These are phyloP conservation scores for Pascua guehoae DNA, from an alignment of 1,284 basidiomycete species.

Conservation along the genomic window DNA sequence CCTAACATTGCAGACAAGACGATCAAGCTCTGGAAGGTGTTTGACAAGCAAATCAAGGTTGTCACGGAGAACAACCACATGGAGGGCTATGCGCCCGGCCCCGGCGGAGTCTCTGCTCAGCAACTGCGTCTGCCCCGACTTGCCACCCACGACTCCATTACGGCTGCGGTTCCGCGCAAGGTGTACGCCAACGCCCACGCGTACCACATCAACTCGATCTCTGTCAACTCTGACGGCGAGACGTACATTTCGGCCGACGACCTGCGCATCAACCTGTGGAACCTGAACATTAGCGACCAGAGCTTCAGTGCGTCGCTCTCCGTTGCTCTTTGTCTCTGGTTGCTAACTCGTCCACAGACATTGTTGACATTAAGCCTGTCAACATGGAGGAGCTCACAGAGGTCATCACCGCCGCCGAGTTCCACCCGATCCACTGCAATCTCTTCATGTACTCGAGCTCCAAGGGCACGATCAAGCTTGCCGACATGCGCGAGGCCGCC, in stretches of 20 bases:
- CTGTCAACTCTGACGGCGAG: constrained; percentile 98
- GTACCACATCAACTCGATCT: constrained; percentile 99
- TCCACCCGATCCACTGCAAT: constrained; percentile 97
- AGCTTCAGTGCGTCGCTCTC: constrained; percentile 82
- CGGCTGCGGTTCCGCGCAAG: constrained; percentile 96
- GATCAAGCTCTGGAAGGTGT: constrained; percentile 99
- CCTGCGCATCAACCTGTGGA: constrained; percentile 96
- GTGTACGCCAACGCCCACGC: constrained; percentile 99
- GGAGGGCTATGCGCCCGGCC: constrained; percentile 58
- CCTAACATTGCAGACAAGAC: constrained; percentile 78
- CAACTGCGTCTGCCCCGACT: constrained; percentile 78
- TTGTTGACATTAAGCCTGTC: constrained; percentile 99
- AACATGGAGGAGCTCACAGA: constrained; percentile 99
- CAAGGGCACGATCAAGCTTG: constrained; percentile 98
- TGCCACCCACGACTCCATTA: constrained; percentile 93
- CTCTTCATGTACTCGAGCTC: constrained; percentile 99
- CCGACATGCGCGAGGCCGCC: constrained; percentile 99
- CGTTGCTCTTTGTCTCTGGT: not conserved
- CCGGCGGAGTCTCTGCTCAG: constrained; percentile 56
- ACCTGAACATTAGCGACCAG: constrained; percentile 95
- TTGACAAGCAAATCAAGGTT: constrained; percentile 93
- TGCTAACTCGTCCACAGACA: constrained; percentile 60
- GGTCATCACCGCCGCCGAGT: constrained; percentile 98
- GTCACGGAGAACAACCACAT: constrained; percentile 95
- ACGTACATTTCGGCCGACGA: constrained; percentile 99